Evolutionary conservation across 805 yeast genomes (phyloP).

Genomic region (Nakazawaea ambrosiae): DNA sequence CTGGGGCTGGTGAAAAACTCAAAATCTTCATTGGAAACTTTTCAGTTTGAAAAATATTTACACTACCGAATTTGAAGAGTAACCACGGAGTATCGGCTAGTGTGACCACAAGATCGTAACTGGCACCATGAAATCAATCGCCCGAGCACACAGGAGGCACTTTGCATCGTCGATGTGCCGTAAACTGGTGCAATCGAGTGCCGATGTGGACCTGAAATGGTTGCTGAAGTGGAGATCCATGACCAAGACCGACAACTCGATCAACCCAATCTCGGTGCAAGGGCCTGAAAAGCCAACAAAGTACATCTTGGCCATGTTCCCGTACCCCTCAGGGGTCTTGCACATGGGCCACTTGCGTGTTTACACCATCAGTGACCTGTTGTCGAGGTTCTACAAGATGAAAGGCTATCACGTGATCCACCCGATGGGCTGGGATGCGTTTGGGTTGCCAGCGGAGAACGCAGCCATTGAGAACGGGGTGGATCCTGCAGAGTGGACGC

Average conservation of each 20-base stretch:
- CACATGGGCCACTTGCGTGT: slow-evolving; percentile 96
- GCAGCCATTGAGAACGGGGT: slow-evolving; percentile 87
- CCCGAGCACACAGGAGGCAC: neutral
- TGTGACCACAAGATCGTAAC: too few species aligned
- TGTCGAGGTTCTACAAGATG: slow-evolving; percentile 72
- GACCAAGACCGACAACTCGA: slow-evolving; percentile 15
- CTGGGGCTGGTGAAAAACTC: too few species aligned
- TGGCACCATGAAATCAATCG: too few species aligned
- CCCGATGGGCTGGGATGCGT: slow-evolving; percentile 99
- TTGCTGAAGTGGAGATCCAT: slow-evolving; percentile 33
- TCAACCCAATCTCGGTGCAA: slow-evolving; percentile 23
- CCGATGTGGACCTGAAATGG: slow-evolving; percentile 48
- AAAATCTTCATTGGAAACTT: too few species aligned
- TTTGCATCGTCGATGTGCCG: neutral
- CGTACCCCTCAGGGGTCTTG: slow-evolving; percentile 89
- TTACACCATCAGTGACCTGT: slow-evolving; percentile 80
- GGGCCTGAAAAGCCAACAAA: slow-evolving; percentile 24
- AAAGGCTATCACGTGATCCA: slow-evolving; percentile 76
- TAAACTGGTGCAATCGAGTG: neutral
- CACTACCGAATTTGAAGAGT: too few species aligned
- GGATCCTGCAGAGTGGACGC: slow-evolving; percentile 82
- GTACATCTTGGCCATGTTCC: slow-evolving; percentile 84
- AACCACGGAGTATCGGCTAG: too few species aligned
- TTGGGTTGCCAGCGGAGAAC: slow-evolving; percentile 97
- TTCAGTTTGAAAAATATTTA: too few species aligned